Percentiles rank a stretch among this genome's conserved stretches.
Conservation (phyloP, 306 rosid species). For the Amphicarpaea edgeworthii region DNA sequence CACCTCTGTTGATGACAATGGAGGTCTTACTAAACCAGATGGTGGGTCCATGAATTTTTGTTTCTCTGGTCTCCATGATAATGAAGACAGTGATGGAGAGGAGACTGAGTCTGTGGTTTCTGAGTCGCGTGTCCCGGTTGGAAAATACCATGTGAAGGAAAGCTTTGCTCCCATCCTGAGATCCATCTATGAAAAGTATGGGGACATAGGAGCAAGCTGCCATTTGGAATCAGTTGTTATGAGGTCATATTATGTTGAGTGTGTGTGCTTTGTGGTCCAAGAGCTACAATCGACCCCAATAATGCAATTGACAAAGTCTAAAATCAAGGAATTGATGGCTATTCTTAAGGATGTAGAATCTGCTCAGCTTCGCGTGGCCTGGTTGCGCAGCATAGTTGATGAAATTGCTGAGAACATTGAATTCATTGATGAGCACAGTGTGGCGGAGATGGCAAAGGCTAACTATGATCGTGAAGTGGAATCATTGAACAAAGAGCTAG, state of each 20-base stretch:
- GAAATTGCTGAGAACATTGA: conserved; percentile 66
- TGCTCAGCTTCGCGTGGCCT: conserved; percentile 68
- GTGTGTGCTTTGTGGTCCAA: conserved; percentile 88
- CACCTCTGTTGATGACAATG: conserved; percentile 43
- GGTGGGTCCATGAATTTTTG: conserved; percentile 56
- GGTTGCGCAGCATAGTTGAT: conserved; percentile 68
- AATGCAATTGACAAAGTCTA: conserved; percentile 67
- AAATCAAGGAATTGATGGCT: conserved; percentile 71
- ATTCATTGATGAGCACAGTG: conserved; percentile 56
- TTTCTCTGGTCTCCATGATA: conserved; percentile 52
- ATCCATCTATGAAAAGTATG: conserved; percentile 72
- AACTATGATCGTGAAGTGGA: conserved; percentile 62
- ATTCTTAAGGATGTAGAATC: conserved; percentile 91
- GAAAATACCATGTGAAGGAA: conserved; percentile 84
- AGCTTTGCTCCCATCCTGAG: conserved; percentile 75
- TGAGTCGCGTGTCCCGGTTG: conserved; percentile 75
- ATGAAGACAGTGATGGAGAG: conserved; percentile 72
- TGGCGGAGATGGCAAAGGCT: conserved; percentile 58
- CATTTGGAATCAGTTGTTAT: conserved; percentile 84
- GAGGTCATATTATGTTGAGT: conserved; percentile 85
- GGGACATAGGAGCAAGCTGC: conserved; percentile 85
- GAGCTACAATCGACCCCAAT: conserved; percentile 64
- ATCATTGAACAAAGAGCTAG: conserved; percentile 63
- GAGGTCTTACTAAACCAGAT: conserved; percentile 44
- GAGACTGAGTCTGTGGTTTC: conserved; percentile 67